Evolutionary conservation across 768 basidiomycete genomes (phyloP), one percentile per base, ranked within the genome.

Genomic region (Boletus coccyginus): DNA sequence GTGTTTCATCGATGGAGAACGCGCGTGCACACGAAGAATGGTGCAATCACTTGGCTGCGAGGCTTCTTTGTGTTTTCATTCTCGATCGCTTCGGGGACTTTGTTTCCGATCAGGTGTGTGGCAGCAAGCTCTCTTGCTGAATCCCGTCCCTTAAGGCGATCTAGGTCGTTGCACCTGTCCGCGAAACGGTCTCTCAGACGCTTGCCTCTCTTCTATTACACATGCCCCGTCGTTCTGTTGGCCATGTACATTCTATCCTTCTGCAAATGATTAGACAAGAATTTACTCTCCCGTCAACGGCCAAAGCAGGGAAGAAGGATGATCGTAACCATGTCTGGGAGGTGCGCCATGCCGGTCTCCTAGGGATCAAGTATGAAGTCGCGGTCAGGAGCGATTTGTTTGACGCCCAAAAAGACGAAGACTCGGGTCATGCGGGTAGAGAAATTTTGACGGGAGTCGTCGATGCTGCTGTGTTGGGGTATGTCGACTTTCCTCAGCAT

Each of bases 41-140:
- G 94, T 93, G 91, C 71, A 95, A 95, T 58, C 85, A 87, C 55
- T 74, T 98, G 16, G 88, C 92, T 3, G 84, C 91, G 11, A 88
- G 88, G 62, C 82, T 97, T 49, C 81, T 98, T 3, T 89, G 87
- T 62, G 85, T 98, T 10, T 90, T 98, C 59, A 90, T 96, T 33
- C 78, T 98, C 27, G 97, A 99, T 70, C 86, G 97, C n/a, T 99
- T 99, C 64, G 94, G 95, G 3, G 97, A 99, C 73, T 99, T 95
- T 67, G 86, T 97, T 36, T 91, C 94, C 0, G 97, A 99, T 68
- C 94, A 95, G 76, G 81, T 80, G 41, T 36, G 74, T 60, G 11
- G 46, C 38, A 33, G 21, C 21, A 24, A 16, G 36, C 8, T 44
- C 45, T 45, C 7, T 45, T 52, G 19, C 48, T 21, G 1, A 12